Evolutionary conservation across 768 basidiomycete species (phyloP), one percentile per base, ranked within the genome.

Genomic region (Gyrodon lividus): DNA sequence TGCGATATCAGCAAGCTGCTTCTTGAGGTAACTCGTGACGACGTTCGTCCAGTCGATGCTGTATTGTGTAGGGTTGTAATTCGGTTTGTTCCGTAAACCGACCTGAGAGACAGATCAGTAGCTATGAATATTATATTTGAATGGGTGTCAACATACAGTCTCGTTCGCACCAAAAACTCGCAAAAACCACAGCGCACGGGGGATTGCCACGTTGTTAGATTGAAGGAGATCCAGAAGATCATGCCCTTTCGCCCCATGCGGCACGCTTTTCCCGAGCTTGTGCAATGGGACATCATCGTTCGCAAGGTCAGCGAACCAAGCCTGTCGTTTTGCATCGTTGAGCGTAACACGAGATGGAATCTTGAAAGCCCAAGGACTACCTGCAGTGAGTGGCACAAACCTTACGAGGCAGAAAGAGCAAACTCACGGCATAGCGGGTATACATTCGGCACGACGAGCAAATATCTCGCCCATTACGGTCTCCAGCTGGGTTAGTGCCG

Each of bases 161-260:
- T 94, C 92, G 59, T 92, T 92, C 17, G 86, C 89, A 22, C 92
- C 92, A 59, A 92, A 82, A 4, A 92, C 89, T 17, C 91, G 80
- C 23, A 93, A 74, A 63, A 92, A 89, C 92, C 92, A 94, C 6
- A 92, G 82, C 4, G 92, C 92, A 40, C 92, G 79, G 2, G 86
- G 77, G 30, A 91, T 86, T 6, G 86, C 86, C 23, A 93, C 87
- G 50, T 84, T 80, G 48, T 90, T 83, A 6, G 77, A 74, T 48
- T 92, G 87, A 26, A 94, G 69, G 38, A 92, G 72, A 54, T 93
- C 91, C 45, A 94, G 72, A 24, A 93, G 76, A 60, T 92, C 90
- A 56, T 87, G 84, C 2, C 90, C 92, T 67, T 90, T 93, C 4
- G 86, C 86, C 0, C 89, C 89, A 62, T 93, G 89, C 2, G 91